phyloP scores from a whole-genome alignment of 345 rosid genomes.

The Anacardium occidentale region DNA sequence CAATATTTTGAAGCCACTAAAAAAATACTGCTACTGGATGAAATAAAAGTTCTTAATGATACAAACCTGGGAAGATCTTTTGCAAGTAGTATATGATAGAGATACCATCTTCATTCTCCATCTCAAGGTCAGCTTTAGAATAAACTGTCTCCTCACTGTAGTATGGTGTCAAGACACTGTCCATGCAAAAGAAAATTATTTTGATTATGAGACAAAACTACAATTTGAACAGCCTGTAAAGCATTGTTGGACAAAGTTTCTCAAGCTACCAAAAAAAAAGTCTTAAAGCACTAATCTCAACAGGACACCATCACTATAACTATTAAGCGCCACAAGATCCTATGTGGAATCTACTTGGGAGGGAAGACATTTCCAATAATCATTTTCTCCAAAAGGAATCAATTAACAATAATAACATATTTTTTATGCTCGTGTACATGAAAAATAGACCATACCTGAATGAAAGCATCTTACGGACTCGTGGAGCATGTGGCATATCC shows the following conservation, averaged over 20 bases:
- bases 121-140: constrained; percentile 82
- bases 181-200: constrained; percentile 23
- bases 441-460: constrained; percentile 53
- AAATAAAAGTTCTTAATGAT: constrained; percentile 16
- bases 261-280: constrained; percentile 11
- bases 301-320: background rate
- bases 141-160: constrained; percentile 97
- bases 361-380: constrained; percentile 10
- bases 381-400: constrained; percentile 11
- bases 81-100: constrained; percentile 93
- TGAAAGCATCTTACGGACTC: constrained; percentile 91
- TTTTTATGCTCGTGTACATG: constrained; percentile 11
- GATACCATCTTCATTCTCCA: constrained; percentile 97
- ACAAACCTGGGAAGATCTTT: constrained; percentile 88
- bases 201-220: background rate
- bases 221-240: constrained; percentile 1
- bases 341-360: background rate
- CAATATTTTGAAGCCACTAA: constrained; percentile 1
- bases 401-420: background rate
- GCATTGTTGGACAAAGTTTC: background rate
- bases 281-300: background rate
- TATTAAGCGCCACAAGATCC: background rate
- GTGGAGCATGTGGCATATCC: constrained; percentile 97
- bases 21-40: constrained; percentile 11
- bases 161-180: constrained; percentile 95